Conservation (phyloP, 305 asterid species). For the Fraxinus albicans region DNA sequence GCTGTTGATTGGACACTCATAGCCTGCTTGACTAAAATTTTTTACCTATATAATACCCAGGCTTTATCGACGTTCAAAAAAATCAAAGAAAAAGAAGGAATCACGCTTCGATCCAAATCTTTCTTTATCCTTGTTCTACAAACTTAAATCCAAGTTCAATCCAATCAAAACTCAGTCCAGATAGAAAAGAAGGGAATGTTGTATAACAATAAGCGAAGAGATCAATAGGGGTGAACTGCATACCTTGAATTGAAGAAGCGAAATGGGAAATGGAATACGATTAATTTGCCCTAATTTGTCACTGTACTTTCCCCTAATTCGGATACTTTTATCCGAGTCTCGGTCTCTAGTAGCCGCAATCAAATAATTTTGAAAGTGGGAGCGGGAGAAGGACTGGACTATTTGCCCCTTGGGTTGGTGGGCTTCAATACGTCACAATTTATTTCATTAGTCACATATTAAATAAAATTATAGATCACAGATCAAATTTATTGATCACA, state of each 20-base stretch:
- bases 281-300: neutral
- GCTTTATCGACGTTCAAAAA: neutral
- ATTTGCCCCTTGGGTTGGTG: neutral
- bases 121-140: neutral
- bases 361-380: neutral
- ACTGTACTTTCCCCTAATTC: neutral
- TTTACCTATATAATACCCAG: neutral
- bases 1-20: neutral
- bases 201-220: neutral
- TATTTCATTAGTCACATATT: too few relatives aligned
- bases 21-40: neutral
- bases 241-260: neutral
- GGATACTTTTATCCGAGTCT: neutral
- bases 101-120: neutral
- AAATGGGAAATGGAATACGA: neutral
- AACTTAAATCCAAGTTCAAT: neutral
- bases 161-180: conserved; percentile 6
- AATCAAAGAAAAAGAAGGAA: neutral
- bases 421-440: too few relatives aligned
- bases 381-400: neutral
- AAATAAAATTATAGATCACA: too few relatives aligned
- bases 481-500: too few relatives aligned
- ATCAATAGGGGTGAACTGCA: neutral
- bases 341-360: neutral
- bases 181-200: neutral